Evolutionary conservation across 2,329 filamentous ascomycete species (phyloP), one percentile per base, ranked within the genome.

Genomic region (Colletotrichum karsti): DNA sequence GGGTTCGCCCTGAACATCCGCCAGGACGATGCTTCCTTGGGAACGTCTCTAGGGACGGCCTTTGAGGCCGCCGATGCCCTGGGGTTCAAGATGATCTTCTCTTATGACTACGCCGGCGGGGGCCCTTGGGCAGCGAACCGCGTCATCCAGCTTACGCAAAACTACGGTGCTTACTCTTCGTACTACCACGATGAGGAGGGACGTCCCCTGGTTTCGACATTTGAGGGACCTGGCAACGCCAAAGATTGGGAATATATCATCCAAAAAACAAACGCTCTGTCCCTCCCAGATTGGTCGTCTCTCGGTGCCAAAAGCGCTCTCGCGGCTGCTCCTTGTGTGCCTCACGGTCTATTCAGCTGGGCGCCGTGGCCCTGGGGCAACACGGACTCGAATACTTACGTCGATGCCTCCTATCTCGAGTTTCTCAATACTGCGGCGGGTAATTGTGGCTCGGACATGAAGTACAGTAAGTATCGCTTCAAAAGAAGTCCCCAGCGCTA

Each of bases 171-270:
- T 10, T 3, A 9, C 39, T 4, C 18, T 2, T 42, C 18, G 10
- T 42, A 42, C n/a, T 42, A 8, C 15, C 18, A 9, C 7, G 7
- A 42, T n/a, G 7, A 7, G 1, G 10, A 7, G 3, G 18, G 39
- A 8, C 18, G 10, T 7, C 39, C 39, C 18, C 18, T 42, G 10
- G 39, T 42, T 3, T 81, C 79, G 1, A 83, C 81, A 0, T 83
- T 83, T 51, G 82, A 87, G 71, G 85, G 85, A 1, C 69, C 80
- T 4, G 72, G 76, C 9, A 77, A 77, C 8, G 76, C 76, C 7
- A 69, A 74, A 1, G 83, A 86, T 69, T 86, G 84, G 84, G 15
- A 60, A 5, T 70, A 70, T 1, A 83, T 85, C 72, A 84, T 82
- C 63, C 67, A 72, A 15, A 69, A 72, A 6, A 79, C 79, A 1